These are phyloP conservation scores for Besnoitia besnoiti DNA, from an alignment of 169 alveolate genomes.

Conservation along the genomic window DNA sequence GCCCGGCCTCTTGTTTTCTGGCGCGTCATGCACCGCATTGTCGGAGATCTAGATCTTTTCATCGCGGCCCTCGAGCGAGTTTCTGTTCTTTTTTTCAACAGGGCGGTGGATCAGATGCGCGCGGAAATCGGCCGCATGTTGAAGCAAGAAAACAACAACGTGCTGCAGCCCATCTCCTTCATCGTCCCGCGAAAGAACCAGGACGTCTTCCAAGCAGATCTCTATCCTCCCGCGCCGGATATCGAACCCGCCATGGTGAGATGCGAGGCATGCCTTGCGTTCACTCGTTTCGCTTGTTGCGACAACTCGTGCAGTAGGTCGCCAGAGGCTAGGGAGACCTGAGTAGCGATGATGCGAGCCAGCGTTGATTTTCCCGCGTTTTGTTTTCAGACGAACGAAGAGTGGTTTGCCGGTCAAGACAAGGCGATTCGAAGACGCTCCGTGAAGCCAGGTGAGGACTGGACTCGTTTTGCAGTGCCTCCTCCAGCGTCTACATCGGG, in stretches of 20 bases:
- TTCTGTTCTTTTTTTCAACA: background rate
- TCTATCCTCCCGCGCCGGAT: conserved; percentile 69
- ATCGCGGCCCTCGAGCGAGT: too few species aligned
- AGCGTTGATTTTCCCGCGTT: too few species aligned
- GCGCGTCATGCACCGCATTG: too few species aligned
- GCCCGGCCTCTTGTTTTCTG: too few species aligned
- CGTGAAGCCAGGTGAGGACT: background rate
- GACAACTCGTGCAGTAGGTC: too few species aligned
- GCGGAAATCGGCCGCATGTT: conserved; percentile 71
- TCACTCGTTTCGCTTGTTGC: too few species aligned
- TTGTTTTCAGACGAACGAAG: background rate
- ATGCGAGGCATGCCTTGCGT: too few species aligned
- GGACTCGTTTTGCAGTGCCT: background rate
- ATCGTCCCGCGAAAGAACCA: conserved; percentile 69
- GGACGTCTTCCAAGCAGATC: conserved; percentile 70
- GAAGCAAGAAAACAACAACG: conserved; percentile 62
- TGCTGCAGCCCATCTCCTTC: conserved; percentile 66
- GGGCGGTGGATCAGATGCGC: conserved; percentile 63
- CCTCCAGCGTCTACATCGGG: background rate
- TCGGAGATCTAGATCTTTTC: too few species aligned
- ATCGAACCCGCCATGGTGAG: conserved; percentile 67
- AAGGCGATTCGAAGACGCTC: background rate
- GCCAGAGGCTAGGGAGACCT: too few species aligned
- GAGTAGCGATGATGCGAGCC: too few species aligned
- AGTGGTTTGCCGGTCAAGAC: background rate